A percentile compares a stretch with the other conserved stretches of the same genome.
These are phyloP conservation scores for Aspergillus sclerotiicarbonarius DNA, from an alignment of 495 filamentous ascomycete genomes.

Conservation along the genomic window DNA sequence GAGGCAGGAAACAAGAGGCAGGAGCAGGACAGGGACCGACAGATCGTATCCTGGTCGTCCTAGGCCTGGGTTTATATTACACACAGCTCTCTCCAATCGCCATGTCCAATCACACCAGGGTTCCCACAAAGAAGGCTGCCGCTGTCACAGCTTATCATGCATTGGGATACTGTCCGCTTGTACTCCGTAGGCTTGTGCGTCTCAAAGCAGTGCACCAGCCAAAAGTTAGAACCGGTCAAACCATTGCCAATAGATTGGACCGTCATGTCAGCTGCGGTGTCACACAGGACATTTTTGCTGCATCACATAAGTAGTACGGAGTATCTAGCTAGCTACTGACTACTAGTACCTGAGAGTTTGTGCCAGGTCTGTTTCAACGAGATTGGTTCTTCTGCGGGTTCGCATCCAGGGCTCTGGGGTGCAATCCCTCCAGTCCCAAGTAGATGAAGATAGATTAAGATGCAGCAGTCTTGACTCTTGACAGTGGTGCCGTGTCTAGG, in stretches of 20 bases:
- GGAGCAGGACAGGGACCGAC: too few relatives aligned
- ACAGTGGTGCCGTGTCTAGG: not conserved
- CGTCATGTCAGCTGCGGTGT: not conserved
- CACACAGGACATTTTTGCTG: not conserved
- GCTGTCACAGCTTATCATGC: not conserved
- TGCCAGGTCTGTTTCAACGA: too few relatives aligned
- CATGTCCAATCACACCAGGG: not conserved
- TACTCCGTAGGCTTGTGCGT: not conserved
- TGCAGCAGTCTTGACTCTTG: not conserved
- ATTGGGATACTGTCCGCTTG: not conserved
- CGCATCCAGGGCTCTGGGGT: too few relatives aligned
- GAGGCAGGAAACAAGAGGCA: too few relatives aligned
- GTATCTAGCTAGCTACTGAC: not conserved
- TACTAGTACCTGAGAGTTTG: too few relatives aligned
- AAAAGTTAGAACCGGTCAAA: not conserved
- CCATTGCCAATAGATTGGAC: not conserved
- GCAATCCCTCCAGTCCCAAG: too few relatives aligned
- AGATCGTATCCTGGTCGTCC: too few relatives aligned
- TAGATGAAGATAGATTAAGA: too few relatives aligned
- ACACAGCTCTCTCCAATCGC: not conserved
- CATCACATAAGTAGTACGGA: too few relatives aligned
- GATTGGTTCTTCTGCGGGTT: too few relatives aligned
- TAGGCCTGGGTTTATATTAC: too few relatives aligned
- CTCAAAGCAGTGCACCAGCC: not conserved
- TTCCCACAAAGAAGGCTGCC: not conserved